These are phyloP conservation scores for Apophysomyces elegans DNA, from an alignment of 371 early-diverging fungal genomes.

Conservation along the genomic window DNA sequence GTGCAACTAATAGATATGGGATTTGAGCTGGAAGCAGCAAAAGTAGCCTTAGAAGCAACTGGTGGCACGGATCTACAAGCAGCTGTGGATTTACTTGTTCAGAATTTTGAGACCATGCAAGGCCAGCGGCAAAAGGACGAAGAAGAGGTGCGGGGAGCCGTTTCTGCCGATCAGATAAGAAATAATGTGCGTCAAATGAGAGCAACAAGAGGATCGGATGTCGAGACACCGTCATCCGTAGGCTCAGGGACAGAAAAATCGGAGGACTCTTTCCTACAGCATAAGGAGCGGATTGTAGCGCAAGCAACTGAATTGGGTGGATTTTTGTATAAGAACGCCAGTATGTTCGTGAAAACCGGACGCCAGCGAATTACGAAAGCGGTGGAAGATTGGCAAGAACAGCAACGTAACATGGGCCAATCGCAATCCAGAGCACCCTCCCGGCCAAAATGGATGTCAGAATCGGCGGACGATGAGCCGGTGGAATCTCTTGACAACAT, in stretches of 20 bases:
- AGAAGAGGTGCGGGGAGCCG: no score
- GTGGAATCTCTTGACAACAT: conserved; percentile 18
- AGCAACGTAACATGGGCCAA: conserved; percentile 48
- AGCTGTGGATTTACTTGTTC: conserved; percentile 69
- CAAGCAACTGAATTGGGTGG: conserved; percentile 77
- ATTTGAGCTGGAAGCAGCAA: conserved; percentile 66
- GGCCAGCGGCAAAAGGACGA: background rate
- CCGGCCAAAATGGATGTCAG: conserved; percentile 45
- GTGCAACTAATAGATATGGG: conserved; percentile 82
- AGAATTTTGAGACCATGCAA: conserved; percentile 52
- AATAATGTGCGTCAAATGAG: background rate
- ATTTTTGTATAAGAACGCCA: conserved; percentile 72
- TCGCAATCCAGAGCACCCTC: conserved; percentile 38
- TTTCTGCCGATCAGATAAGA: no score
- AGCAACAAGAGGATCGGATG: background rate
- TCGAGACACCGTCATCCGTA: background rate
- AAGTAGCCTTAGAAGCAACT: conserved; percentile 67
- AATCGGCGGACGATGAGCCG: conserved; percentile 37
- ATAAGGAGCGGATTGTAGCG: conserved; percentile 66
- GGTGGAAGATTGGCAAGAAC: conserved; percentile 67
- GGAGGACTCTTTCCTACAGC: conserved; percentile 42
- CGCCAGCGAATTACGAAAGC: conserved; percentile 68
- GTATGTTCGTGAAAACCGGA: conserved; percentile 70
- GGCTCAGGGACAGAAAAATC: conserved; percentile 17
- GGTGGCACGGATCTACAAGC: conserved; percentile 59